Evolutionary conservation across 129 eudicot species (phyloP).

Genomic region (Glebionis coronaria): DNA sequence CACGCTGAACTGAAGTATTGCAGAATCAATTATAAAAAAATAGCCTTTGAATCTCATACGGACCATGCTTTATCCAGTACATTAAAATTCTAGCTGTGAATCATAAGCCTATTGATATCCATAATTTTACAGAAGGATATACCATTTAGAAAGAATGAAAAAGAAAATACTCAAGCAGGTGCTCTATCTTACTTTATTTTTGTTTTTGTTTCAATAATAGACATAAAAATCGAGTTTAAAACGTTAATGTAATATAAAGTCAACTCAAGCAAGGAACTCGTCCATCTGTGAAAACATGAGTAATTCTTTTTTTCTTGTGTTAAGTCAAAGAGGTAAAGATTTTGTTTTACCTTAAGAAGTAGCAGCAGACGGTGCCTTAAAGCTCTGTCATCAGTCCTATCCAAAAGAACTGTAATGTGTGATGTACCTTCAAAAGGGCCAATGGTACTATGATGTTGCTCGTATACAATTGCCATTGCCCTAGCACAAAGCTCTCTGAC

Average conservation of each 20-base stretch:
- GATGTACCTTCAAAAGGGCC: slow-evolving; percentile 99
- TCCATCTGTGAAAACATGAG: neutral
- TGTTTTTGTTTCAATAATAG: too few species aligned
- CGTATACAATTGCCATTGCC: slow-evolving; percentile 98
- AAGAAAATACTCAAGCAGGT: too few species aligned
- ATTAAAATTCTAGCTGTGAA: too few species aligned
- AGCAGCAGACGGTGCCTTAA: slow-evolving; percentile 90
- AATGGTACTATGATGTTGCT: slow-evolving; percentile 67
- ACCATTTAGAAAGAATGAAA: too few species aligned
- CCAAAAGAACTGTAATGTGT: slow-evolving; percentile 87
- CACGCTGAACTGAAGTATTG: too few species aligned
- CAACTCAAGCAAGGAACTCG: neutral
- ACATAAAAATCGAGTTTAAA: slow-evolving; percentile 5
- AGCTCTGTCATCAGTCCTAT: slow-evolving; percentile 94
- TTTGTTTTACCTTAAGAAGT: slow-evolving; percentile 65
- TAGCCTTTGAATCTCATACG: too few species aligned
- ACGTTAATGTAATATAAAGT: slow-evolving; percentile 1
- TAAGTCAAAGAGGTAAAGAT: slow-evolving; percentile 4
- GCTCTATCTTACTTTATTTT: too few species aligned
- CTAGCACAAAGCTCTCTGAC: slow-evolving; percentile 98
- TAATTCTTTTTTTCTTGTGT: slow-evolving; percentile 3
- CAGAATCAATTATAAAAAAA: too few species aligned
- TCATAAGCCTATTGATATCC: too few species aligned
- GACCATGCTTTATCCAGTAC: too few species aligned
- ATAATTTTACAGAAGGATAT: too few species aligned